Percentiles rank a stretch among this genome's conserved stretches.
These are phyloP conservation scores for Trichaptum fuscoviolaceum DNA, from an alignment of 768 basidiomycete genomes.

Conservation along the genomic window DNA sequence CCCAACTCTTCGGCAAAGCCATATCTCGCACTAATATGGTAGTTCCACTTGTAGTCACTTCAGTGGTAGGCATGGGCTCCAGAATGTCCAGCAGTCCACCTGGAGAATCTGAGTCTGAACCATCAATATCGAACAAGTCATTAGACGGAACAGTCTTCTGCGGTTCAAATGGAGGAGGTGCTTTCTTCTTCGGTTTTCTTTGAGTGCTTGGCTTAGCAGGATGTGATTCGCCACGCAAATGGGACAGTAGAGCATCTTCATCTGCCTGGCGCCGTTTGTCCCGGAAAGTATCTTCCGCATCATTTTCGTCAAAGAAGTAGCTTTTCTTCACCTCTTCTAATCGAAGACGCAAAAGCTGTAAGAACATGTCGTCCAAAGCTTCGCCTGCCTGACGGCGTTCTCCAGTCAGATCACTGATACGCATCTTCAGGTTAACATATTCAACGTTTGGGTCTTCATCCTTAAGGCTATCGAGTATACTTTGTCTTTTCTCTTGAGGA, in stretches of 20 bases:
- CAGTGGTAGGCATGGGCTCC: constrained; percentile 55
- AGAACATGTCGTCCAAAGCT: constrained; percentile 22
- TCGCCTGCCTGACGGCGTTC: constrained; percentile 24
- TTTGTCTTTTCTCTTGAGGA: neutral
- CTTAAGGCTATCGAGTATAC: constrained; percentile 26
- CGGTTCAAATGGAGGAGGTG: neutral
- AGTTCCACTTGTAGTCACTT: constrained; percentile 49
- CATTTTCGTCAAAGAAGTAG: constrained; percentile 67
- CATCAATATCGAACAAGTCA: constrained; percentile 52
- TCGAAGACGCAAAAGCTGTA: constrained; percentile 38
- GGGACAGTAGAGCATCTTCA: constrained; percentile 36
- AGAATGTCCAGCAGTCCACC: constrained; percentile 72
- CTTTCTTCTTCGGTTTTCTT: neutral
- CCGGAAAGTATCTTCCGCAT: constrained; percentile 55
- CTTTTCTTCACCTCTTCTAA: constrained; percentile 44
- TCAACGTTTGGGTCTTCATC: constrained; percentile 51
- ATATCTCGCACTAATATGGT: constrained; percentile 61
- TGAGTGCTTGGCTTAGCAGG: constrained; percentile 19
- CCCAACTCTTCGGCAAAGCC: constrained; percentile 77
- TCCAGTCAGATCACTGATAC: constrained; percentile 42
- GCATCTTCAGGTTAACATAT: constrained; percentile 60
- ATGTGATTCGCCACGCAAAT: constrained; percentile 28
- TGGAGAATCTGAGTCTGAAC: constrained; percentile 32
- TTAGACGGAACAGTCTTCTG: neutral
- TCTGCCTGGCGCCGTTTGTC: constrained; percentile 49